Conservation (phyloP, 768 basidiomycete species). For the Lentinula raphanica region DNA sequence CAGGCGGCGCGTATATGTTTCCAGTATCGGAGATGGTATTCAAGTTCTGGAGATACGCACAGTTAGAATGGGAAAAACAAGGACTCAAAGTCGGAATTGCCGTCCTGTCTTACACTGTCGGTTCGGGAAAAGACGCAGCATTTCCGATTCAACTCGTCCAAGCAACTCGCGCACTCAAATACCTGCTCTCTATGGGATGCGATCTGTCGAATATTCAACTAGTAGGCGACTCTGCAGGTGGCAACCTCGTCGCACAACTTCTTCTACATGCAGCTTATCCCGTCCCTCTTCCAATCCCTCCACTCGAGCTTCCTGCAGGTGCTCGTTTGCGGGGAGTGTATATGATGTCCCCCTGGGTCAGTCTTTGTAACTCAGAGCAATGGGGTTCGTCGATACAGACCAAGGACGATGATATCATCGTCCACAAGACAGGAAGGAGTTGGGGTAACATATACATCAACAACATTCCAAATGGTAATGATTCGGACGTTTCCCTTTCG, state of each 20-base stretch:
- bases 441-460: slow-evolving; percentile 11
- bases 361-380: slow-evolving; percentile 13
- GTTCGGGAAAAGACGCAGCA: background rate
- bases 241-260: slow-evolving; percentile 13
- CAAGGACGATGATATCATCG: background rate
- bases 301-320: slow-evolving; percentile 13
- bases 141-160: slow-evolving; percentile 17
- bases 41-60: slow-evolving; percentile 3
- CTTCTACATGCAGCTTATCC: slow-evolving; percentile 17
- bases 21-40: background rate
- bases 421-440: background rate
- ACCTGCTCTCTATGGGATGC: slow-evolving; percentile 12
- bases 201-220: slow-evolving; percentile 13
- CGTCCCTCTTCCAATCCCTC: slow-evolving; percentile 4
- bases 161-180: slow-evolving; percentile 11
- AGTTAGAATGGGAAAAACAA: slow-evolving; percentile 4
- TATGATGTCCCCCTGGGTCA: slow-evolving; percentile 28
- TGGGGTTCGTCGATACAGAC: slow-evolving; percentile 15
- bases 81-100: slow-evolving; percentile 6
- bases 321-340: slow-evolving; percentile 25
- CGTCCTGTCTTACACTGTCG: slow-evolving; percentile 1
- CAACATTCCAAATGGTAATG: slow-evolving; percentile 19
- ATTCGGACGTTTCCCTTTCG: slow-evolving; percentile 15
- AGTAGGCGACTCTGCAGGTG: slow-evolving; percentile 18
- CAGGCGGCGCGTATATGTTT: slow-evolving; percentile 9